Percentiles rank a stretch among this genome's conserved stretches.
phyloP scores from a whole-genome alignment of 176 grass and related monocot genomes.

The Oryza glumipatula region DNA sequence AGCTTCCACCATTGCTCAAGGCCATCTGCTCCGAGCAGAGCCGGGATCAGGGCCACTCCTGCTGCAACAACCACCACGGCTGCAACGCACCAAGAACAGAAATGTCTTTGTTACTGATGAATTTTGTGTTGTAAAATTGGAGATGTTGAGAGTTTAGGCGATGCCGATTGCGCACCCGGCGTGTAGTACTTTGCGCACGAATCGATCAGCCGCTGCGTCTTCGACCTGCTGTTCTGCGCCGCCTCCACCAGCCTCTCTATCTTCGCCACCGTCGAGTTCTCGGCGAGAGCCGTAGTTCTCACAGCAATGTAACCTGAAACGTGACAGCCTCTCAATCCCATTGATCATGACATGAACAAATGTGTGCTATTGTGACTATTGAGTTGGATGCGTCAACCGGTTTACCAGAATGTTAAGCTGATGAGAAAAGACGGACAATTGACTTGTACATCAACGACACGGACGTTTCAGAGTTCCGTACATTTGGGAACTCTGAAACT shows the following conservation, averaged over 20 bases:
- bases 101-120: neutral
- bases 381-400: neutral
- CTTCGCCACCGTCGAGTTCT: conserved; percentile 78
- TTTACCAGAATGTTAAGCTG: too few species aligned
- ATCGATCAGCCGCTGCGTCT: conserved; percentile 70
- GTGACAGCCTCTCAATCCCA: neutral
- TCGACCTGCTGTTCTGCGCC: conserved; percentile 65
- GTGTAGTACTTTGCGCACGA: conserved; percentile 78
- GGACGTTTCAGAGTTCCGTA: too few species aligned
- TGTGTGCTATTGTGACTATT: too few species aligned
- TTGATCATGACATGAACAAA: neutral
- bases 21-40: conserved; percentile 33
- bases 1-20: conserved; percentile 48
- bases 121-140: neutral
- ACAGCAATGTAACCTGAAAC: conserved; percentile 66
- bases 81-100: conserved; percentile 20
- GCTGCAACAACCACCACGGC: conserved; percentile 54
- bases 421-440: too few species aligned
- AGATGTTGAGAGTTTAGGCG: neutral
- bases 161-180: conserved; percentile 38
- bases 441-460: too few species aligned
- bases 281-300: conserved; percentile 52
- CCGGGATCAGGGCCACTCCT: conserved; percentile 46
- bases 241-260: conserved; percentile 80
- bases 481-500: too few species aligned